These are phyloP conservation scores for Yamadazyma kanchanaburiensis DNA, from an alignment of 1,139 yeast species.

Conservation along the genomic window DNA sequence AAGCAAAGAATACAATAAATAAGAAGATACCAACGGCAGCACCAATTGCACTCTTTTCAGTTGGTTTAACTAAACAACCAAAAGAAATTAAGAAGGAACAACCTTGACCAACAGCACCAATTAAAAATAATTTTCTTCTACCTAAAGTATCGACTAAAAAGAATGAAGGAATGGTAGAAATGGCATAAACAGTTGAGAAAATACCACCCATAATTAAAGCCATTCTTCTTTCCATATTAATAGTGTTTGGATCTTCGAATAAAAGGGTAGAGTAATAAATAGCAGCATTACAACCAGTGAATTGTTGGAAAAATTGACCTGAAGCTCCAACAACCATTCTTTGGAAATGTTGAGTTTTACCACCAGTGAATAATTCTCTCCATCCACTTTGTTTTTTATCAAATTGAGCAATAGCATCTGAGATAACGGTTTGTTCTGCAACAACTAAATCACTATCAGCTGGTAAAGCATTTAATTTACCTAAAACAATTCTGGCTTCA, in stretches of 20 bases:
- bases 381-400: conserved; percentile 36
- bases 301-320: conserved; percentile 53
- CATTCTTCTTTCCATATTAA: conserved; percentile 47
- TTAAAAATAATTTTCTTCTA: conserved; percentile 58
- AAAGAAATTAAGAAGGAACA: conserved; percentile 38
- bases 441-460: conserved; percentile 45
- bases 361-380: conserved; percentile 55
- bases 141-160: conserved; percentile 62
- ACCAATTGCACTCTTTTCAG: conserved; percentile 37
- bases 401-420: conserved; percentile 42
- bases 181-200: conserved; percentile 57
- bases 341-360: conserved; percentile 53
- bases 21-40: conserved; percentile 54
- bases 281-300: conserved; percentile 66
- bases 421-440: conserved; percentile 38
- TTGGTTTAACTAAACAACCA: conserved; percentile 37
- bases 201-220: conserved; percentile 64
- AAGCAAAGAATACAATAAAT: conserved; percentile 52
- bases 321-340: conserved; percentile 64
- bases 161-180: conserved; percentile 62
- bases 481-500: conserved; percentile 45
- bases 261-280: conserved; percentile 66
- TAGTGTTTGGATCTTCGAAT: conserved; percentile 48
- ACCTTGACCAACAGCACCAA: conserved; percentile 50
- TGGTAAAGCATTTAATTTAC: conserved; percentile 33